Base-by-base conservation (phyloP, 2,329 filamentous ascomycete genomes). In the Fusarium praegraminearum region DNA sequence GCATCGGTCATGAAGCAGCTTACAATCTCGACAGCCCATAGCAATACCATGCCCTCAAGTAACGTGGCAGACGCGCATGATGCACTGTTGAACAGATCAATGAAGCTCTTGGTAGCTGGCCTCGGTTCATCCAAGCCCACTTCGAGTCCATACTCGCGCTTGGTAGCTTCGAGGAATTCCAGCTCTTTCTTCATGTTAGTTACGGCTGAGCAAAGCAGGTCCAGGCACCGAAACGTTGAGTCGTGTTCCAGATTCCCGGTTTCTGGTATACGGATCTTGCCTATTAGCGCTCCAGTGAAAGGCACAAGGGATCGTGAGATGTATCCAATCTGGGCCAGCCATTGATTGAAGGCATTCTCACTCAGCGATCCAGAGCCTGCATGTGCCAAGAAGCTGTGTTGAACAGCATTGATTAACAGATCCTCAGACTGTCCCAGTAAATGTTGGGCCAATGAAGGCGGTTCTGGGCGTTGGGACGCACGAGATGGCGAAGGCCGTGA, bases 281-380 rank as follows among this genome's bases (percentile, higher is more conserved):
- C 50, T 43, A 53, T 53, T 24, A 53, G 28, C 9, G 50, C 50
- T n/a, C 50, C 50, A 53, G 50, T 53, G 28, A 53, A 53, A 43
- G 50, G 50, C 20, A 53, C 50, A 43, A 53, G 50, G 26, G 50
- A 43, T 43, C 50, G n/a, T 24, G 50, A 53, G 20, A 53, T 53
- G 38, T 53, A 53, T 43, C 50, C 50, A 53, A 53, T 53, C 38
- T 53, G 50, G 38, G 50, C 50, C 50, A 53, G 38, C 50, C 50
- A 53, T 43, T 53, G 50, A 33, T 43, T 53, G 38, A 53, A 12
- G 15, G 26, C 50, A 33, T 33, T 43, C 50, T 53, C 36, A 53
- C 50, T 53, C 20, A 53, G 38, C 4, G 50, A 53, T 15, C 36
- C 50, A 20, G 50, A 53, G 38, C 50, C 50, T 53, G 28, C 50